Evolutionary conservation across 345 rosid genomes (phyloP).

Genomic region (Orychophragmus violaceus): DNA sequence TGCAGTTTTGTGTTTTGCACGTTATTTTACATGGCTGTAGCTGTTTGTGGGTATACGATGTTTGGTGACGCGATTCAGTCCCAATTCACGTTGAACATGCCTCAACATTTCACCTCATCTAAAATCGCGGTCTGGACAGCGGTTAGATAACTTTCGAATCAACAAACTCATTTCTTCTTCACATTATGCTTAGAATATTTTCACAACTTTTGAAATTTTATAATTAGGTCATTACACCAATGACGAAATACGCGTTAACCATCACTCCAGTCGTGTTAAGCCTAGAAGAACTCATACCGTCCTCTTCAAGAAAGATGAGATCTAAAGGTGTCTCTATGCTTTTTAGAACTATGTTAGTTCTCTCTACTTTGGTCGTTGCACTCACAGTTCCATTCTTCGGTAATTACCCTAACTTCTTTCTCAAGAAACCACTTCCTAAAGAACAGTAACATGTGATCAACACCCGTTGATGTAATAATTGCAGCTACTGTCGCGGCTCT

Average conservation of each 20-base stretch:
- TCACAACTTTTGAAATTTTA: background rate
- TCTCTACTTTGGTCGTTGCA: conserved; percentile 63
- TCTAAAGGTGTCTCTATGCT: conserved; percentile 38
- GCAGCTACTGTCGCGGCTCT: conserved; percentile 65
- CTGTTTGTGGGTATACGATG: conserved; percentile 66
- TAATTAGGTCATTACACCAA: conserved; percentile 57
- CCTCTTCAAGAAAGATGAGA: conserved; percentile 29
- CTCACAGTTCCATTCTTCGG: conserved; percentile 68
- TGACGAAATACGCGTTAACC: conserved; percentile 73
- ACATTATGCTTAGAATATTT: background rate
- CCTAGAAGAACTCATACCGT: conserved; percentile 68
- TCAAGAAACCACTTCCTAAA: background rate
- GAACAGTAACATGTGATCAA: background rate
- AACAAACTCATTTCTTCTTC: background rate
- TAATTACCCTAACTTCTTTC: conserved; percentile 40
- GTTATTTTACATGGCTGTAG: conserved; percentile 41
- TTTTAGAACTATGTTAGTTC: conserved; percentile 51
- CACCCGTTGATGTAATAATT: background rate
- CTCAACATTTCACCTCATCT: conserved; percentile 44
- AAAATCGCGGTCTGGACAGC: conserved; percentile 65
- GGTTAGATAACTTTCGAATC: conserved; percentile 28
- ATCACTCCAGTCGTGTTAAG: conserved; percentile 59
- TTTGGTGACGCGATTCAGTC: conserved; percentile 66
- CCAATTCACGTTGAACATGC: conserved; percentile 78
- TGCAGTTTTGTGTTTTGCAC: conserved; percentile 59